A percentile compares a stretch with the other conserved stretches of the same genome.
These are phyloP conservation scores for Epipyxis sp. DNA, from an alignment of 108 stramenopile genomes.

Conservation along the genomic window DNA sequence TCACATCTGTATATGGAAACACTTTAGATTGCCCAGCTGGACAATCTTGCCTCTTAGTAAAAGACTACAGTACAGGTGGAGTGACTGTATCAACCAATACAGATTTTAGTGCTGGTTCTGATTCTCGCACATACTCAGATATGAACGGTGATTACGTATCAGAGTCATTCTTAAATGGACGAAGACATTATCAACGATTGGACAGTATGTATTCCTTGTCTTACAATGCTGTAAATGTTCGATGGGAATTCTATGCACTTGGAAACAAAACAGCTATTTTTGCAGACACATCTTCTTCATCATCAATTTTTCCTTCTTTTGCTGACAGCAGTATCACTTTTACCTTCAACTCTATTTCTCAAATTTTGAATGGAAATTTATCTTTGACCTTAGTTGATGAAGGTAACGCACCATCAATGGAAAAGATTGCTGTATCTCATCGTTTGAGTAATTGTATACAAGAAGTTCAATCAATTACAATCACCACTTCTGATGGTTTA, in stretches of 20 bases:
- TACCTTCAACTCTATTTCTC: not conserved
- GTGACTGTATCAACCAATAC: not conserved
- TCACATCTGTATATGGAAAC: conserved; percentile 3
- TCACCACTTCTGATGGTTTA: not conserved
- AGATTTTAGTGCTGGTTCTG: not conserved
- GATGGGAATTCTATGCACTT: not conserved
- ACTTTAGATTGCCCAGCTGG: not conserved
- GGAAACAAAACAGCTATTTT: too few species aligned
- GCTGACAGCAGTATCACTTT: not conserved
- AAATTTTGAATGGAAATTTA: not conserved
- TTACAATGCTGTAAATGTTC: not conserved
- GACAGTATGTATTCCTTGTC: not conserved
- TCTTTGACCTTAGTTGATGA: not conserved
- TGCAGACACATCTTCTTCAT: not conserved
- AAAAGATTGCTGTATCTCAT: not conserved
- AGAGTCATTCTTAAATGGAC: conserved; percentile 1
- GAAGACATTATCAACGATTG: not conserved
- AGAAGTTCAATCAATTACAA: conserved; percentile 25
- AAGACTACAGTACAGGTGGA: too few species aligned
- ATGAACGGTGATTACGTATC: conserved; percentile 17
- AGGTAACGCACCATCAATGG: conserved; percentile 7
- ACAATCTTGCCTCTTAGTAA: not conserved
- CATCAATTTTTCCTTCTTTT: not conserved
- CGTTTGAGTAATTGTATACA: not conserved
- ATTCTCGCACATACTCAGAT: not conserved